Conservation (phyloP, 73 alveolate species). For the Chromera velia region DNA sequence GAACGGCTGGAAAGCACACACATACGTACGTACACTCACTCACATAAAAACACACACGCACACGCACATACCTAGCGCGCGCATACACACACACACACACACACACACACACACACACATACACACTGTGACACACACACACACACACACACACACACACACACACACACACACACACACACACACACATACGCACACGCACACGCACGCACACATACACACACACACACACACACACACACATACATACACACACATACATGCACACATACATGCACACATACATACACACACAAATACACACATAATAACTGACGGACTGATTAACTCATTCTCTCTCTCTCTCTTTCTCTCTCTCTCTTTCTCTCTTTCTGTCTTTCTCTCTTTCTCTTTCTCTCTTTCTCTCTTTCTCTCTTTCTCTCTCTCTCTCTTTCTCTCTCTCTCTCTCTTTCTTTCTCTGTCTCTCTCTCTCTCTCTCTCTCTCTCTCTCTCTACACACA, state of each 20-base stretch:
- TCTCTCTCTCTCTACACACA: too few relatives aligned
- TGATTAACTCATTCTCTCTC: too few relatives aligned
- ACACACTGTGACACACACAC: not conserved
- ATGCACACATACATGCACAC: not conserved
- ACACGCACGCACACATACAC: not conserved
- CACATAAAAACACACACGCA: not conserved
- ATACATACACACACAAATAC: not conserved
- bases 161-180: not conserved
- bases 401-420: too few relatives aligned
- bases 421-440: too few relatives aligned
- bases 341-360: too few relatives aligned
- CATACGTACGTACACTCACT: not conserved
- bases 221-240: not conserved
- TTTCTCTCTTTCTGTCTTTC: too few relatives aligned
- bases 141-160: not conserved
- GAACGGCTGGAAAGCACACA: too few relatives aligned
- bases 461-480: too few relatives aligned
- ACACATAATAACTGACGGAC: not conserved
- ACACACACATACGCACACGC: not conserved
- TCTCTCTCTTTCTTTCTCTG: too few relatives aligned
- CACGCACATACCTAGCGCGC: not conserved
- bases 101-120: not conserved
- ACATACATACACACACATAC: not conserved
- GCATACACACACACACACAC: not conserved
- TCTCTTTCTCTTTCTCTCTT: too few relatives aligned